Conservation (phyloP, 495 filamentous ascomycete genomes). For the Staphylotrichum longicolle region DNA sequence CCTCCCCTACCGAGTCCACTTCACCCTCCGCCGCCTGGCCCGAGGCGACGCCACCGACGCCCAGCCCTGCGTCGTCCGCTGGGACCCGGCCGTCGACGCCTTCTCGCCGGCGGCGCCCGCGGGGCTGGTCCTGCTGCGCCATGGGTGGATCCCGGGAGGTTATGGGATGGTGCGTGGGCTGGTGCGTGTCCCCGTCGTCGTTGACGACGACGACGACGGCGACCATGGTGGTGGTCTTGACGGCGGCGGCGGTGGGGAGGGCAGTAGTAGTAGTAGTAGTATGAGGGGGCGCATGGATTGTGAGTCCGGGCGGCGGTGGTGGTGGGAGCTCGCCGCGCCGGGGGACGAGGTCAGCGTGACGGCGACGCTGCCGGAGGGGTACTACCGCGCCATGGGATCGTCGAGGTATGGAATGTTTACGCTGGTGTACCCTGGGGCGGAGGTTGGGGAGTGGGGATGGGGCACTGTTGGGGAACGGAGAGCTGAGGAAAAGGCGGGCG, state of each 20-base stretch:
- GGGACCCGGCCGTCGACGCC: background rate
- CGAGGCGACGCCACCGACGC: background rate
- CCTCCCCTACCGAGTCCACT: background rate
- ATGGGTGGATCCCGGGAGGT: background rate
- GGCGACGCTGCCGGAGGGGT: background rate
- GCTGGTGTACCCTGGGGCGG: background rate
- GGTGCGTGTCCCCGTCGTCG: no score
- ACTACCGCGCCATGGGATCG: background rate
- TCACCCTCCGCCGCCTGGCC: conserved; percentile 2
- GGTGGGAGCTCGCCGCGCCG: conserved; percentile 1
- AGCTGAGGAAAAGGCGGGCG: background rate
- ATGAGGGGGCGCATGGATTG: no score
- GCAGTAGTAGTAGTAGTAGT: background rate
- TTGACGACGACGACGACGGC: no score
- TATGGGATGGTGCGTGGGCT: no score
- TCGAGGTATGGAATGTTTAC: background rate
- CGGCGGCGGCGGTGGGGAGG: background rate
- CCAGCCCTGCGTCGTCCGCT: conserved; percentile 1
- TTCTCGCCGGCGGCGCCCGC: background rate
- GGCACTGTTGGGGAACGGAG: background rate
- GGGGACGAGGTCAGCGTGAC: background rate
- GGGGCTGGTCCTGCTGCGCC: background rate
- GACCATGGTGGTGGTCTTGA: no score
- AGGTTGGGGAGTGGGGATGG: background rate
- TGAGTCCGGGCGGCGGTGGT: background rate